These are phyloP conservation scores for Fistulifera pelliculosa DNA, from an alignment of 108 stramenopile species.

Conservation along the genomic window DNA sequence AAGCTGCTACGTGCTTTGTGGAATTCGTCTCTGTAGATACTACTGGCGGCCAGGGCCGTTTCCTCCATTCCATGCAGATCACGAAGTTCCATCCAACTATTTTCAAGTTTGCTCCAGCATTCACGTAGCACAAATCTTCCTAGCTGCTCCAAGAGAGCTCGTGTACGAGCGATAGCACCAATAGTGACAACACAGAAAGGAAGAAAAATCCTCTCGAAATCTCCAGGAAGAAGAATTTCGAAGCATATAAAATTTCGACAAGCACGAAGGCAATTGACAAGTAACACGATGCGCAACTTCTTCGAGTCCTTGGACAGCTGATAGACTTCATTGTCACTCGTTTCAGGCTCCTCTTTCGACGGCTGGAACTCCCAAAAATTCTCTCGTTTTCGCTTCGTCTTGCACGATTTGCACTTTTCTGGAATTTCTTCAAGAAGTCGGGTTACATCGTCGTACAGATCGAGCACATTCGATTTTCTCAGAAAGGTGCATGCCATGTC, in stretches of 20 bases:
- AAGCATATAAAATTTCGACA: constrained; percentile 41
- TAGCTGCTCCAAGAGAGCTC: constrained; percentile 14
- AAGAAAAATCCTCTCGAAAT: constrained; percentile 64
- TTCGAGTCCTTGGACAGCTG: not conserved
- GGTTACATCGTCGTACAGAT: not conserved
- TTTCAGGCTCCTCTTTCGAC: not conserved
- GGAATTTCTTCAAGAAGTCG: not conserved
- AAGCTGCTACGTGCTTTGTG: not conserved
- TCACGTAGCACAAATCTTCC: constrained; percentile 12
- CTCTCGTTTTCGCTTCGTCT: constrained; percentile 1
- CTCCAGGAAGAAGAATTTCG: constrained; percentile 39
- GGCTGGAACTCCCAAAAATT: not conserved
- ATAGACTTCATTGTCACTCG: not conserved
- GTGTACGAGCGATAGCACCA: constrained; percentile 30
- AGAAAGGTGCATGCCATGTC: constrained; percentile 36
- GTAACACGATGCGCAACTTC: not conserved
- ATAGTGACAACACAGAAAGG: constrained; percentile 59
- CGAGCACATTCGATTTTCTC: constrained; percentile 6
- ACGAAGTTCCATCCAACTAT: constrained; percentile 1
- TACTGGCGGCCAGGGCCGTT: not conserved
- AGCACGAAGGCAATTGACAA: constrained; percentile 4
- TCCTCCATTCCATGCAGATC: not conserved
- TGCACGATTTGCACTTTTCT: not conserved
- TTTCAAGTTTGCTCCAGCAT: constrained; percentile 3
- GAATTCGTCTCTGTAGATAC: not conserved